Conservation (phyloP, 2,329 filamentous ascomycete species). For the Aphanocladium album region DNA sequence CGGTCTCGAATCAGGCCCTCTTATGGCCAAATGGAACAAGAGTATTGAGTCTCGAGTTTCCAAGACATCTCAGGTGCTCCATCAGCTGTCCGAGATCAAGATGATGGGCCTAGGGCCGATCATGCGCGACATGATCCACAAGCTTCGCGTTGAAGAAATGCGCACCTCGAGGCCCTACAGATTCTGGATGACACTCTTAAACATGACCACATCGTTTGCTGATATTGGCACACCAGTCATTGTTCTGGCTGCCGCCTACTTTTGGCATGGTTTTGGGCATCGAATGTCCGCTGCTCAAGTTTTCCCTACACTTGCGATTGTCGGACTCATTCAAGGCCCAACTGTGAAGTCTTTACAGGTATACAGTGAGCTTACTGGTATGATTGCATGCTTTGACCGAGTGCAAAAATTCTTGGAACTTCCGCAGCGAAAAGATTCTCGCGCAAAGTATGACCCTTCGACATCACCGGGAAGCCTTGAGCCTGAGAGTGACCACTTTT, state of each 20-base stretch:
- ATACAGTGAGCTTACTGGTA: neutral
- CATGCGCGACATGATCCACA: neutral
- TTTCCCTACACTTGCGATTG: neutral
- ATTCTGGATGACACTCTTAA: neutral
- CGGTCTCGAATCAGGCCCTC: neutral
- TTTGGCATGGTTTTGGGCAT: neutral
- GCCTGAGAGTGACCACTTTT: too few relatives aligned
- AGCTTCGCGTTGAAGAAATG: neutral
- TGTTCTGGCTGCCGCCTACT: neutral
- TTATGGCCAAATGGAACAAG: neutral
- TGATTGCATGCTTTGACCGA: neutral
- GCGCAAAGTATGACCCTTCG: neutral
- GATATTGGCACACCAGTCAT: neutral
- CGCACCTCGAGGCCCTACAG: neutral
- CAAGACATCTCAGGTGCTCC: neutral
- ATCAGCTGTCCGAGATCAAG: neutral
- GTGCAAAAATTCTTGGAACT: neutral
- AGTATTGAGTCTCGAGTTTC: neutral
- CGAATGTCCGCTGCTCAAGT: neutral
- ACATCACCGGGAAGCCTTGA: neutral
- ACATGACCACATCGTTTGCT: neutral
- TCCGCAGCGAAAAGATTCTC: neutral
- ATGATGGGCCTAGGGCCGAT: neutral
- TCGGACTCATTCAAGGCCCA: neutral
- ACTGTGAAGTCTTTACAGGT: neutral